phyloP scores from a whole-genome alignment of 2,329 filamentous ascomycete species.

The Alternaria incomplexa region DNA sequence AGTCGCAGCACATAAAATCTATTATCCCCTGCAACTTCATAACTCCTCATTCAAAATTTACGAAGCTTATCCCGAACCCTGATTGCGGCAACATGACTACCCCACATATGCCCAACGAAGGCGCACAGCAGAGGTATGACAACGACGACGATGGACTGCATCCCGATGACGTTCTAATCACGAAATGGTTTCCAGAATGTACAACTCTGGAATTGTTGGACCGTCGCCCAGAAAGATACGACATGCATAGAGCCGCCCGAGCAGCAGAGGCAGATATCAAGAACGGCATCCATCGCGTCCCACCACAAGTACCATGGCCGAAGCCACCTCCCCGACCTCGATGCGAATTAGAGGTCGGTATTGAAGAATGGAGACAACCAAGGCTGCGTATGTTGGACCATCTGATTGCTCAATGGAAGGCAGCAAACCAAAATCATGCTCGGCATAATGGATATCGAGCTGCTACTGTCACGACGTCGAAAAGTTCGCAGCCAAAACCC shows the following conservation, averaged over 20 bases:
- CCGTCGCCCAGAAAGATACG: no score
- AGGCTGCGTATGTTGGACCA: background rate
- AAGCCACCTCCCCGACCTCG: no score
- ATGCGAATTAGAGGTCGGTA: background rate
- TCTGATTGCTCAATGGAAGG: background rate
- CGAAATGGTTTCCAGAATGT: background rate
- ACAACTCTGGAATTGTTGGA: background rate
- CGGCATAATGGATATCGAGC: background rate
- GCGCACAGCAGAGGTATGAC: background rate
- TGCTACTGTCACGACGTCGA: background rate
- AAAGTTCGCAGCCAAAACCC: no score
- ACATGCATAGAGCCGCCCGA: no score
- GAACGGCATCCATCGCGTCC: background rate
- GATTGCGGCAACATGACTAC: background rate
- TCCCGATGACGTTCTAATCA: background rate
- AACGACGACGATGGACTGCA: background rate
- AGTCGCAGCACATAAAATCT: background rate
- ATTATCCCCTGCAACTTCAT: background rate
- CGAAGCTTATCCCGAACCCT: background rate
- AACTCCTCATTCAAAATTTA: background rate
- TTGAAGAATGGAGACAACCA: background rate
- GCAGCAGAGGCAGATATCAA: background rate
- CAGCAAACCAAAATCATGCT: background rate
- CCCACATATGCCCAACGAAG: background rate
- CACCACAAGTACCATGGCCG: background rate